These are phyloP conservation scores for Lentinula aciculospora DNA, from an alignment of 768 basidiomycete species.

Conservation along the genomic window DNA sequence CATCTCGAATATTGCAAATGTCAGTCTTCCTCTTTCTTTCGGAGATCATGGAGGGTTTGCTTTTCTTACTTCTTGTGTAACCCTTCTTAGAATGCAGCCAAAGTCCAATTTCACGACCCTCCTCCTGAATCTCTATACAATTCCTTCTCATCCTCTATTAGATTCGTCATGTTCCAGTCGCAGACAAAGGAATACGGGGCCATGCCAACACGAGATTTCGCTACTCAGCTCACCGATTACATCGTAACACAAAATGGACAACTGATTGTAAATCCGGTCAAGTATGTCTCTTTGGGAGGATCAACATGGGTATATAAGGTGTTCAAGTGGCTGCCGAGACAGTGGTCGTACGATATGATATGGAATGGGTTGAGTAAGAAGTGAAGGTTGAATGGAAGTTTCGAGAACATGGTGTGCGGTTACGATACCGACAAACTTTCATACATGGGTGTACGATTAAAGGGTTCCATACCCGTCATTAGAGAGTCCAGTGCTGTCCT, in stretches of 20 bases:
- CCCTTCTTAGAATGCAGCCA: neutral
- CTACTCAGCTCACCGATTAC: neutral
- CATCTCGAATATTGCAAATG: conserved; percentile 12
- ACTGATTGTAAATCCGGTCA: neutral
- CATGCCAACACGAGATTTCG: neutral
- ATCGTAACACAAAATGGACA: neutral
- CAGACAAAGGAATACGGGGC: conserved; percentile 2
- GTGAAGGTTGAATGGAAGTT: neutral
- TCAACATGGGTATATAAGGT: neutral
- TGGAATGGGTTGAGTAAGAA: conserved; percentile 5
- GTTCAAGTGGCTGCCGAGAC: conserved; percentile 4
- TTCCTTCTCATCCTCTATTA: neutral
- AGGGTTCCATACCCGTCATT: conserved; percentile 19
- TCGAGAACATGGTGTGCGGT: too few relatives aligned
- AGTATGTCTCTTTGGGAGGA: conserved; percentile 1
- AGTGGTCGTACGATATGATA: neutral
- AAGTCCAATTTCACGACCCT: neutral
- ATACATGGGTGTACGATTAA: neutral
- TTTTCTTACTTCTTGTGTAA: neutral
- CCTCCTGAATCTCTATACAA: conserved; percentile 2
- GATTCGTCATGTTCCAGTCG: neutral
- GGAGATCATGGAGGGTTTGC: neutral
- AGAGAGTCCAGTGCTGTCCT: conserved; percentile 14
- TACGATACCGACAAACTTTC: neutral
- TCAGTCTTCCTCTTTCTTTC: neutral